Evolutionary conservation across 1,284 basidiomycete genomes (phyloP).

Genomic region (Leccinum solheimii): DNA sequence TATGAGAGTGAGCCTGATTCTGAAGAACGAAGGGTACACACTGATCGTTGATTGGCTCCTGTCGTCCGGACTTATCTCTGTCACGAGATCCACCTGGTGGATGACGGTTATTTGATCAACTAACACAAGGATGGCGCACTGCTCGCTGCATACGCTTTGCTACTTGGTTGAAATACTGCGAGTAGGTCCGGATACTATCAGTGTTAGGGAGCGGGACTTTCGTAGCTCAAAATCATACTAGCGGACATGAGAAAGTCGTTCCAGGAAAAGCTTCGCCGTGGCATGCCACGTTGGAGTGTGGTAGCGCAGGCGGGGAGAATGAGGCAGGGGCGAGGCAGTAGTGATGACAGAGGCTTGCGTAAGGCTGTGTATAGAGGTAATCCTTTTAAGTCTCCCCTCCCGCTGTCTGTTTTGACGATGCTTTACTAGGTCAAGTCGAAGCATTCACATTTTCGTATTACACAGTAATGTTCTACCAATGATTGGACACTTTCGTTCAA

Average conservation of each 20-base stretch:
- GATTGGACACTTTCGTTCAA: neutral
- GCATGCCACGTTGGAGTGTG: slow-evolving; percentile 4
- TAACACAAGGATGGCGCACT: slow-evolving; percentile 11
- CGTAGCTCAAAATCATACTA: neutral
- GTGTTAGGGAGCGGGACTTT: neutral
- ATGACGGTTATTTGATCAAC: slow-evolving; percentile 9
- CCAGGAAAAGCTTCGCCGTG: neutral
- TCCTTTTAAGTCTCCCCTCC: neutral
- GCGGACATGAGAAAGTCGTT: slow-evolving; percentile 19
- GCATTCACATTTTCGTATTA: slow-evolving; percentile 11
- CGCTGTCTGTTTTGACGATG: slow-evolving; percentile 15
- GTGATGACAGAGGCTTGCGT: too few species aligned
- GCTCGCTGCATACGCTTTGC: slow-evolving; percentile 18
- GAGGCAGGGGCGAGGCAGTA: too few species aligned
- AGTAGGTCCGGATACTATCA: neutral
- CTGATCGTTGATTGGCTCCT: slow-evolving; percentile 1
- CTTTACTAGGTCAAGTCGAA: slow-evolving; percentile 9
- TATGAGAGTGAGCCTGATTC: slow-evolving; percentile 10
- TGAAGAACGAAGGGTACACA: neutral
- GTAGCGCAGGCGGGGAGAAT: too few species aligned
- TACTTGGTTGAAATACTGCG: slow-evolving; percentile 16
- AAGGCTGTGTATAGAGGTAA: too few species aligned
- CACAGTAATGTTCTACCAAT: slow-evolving; percentile 9
- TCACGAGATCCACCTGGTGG: neutral
- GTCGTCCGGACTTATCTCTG: slow-evolving; percentile 6